Percentiles rank a stretch among this genome's conserved stretches.
phyloP scores from a whole-genome alignment of 139 green algal species.

The Deuterostichococcus epilithicus region DNA sequence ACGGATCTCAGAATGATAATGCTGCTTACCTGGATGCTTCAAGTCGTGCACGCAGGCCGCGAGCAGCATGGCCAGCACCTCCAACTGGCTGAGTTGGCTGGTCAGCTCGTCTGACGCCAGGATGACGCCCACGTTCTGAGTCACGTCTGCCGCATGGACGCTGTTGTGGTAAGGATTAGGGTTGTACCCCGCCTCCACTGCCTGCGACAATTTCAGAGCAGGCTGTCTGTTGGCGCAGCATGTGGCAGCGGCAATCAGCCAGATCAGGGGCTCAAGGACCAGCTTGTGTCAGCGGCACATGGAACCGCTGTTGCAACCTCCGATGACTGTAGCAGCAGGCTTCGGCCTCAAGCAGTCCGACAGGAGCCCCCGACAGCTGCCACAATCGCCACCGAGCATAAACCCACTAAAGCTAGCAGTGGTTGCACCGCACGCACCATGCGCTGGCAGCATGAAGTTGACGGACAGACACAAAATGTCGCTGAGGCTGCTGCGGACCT shows the following conservation, averaged over 20 bases:
- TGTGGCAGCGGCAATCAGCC: too few species aligned
- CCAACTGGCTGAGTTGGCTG: constrained; percentile 42
- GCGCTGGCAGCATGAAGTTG: constrained; percentile 1
- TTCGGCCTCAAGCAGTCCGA: too few species aligned
- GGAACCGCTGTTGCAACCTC: too few species aligned
- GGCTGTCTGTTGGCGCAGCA: not conserved
- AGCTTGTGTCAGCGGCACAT: too few species aligned
- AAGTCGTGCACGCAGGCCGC: constrained; percentile 59
- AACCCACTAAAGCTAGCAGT: too few species aligned
- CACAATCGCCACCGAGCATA: too few species aligned
- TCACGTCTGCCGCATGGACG: constrained; percentile 65
- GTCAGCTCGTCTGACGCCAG: constrained; percentile 40
- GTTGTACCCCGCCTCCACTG: constrained; percentile 35
- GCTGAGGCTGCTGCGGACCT: not conserved
- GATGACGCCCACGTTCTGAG: constrained; percentile 49
- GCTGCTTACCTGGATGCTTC: constrained; percentile 48
- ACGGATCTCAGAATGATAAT: not conserved
- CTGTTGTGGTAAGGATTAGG: constrained; percentile 65
- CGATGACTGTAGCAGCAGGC: too few species aligned
- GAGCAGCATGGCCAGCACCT: constrained; percentile 58
- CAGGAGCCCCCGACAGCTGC: too few species aligned
- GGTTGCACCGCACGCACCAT: too few species aligned
- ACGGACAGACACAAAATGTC: not conserved
- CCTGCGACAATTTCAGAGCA: constrained; percentile 14
- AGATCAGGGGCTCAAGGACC: too few species aligned